Conservation (phyloP, 441 rosid genomes). For the Viola pubescens region DNA sequence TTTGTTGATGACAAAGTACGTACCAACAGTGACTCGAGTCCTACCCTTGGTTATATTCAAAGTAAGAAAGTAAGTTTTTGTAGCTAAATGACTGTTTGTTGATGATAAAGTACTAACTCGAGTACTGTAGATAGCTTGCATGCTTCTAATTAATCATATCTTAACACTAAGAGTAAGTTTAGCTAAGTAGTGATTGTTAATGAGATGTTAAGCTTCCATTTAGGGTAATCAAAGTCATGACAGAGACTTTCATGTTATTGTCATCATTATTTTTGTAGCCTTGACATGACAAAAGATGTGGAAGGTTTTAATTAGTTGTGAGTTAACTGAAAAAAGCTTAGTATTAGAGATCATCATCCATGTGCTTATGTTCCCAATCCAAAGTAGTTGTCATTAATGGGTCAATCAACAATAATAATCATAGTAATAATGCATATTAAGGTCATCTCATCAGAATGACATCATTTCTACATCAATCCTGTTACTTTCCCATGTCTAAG, state of each 20-base stretch:
- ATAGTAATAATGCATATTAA: conserved; percentile 13
- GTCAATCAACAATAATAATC: conserved; percentile 19
- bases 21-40: no score
- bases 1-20: no score
- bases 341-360: conserved; percentile 19
- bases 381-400: conserved; percentile 21
- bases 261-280: conserved; percentile 24
- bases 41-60: no score
- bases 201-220: conserved; percentile 29
- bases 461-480: background rate
- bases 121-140: no score
- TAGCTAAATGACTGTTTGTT: no score
- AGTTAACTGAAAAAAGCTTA: conserved; percentile 24
- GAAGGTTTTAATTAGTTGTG: conserved; percentile 17
- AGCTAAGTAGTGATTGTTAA: conserved; percentile 20
- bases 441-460: conserved; percentile 21
- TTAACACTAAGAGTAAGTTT: conserved; percentile 1
- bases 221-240: conserved; percentile 22
- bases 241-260: conserved; percentile 11
- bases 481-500: conserved; percentile 4
- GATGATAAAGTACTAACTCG: no score
- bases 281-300: conserved; percentile 22
- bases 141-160: background rate
- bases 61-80: no score
- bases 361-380: conserved; percentile 39